Percentiles rank a stretch among this genome's conserved stretches.
Conservation (phyloP, 805 yeast genomes). For the Cyberlindnera nakhonratchasimensis region DNA sequence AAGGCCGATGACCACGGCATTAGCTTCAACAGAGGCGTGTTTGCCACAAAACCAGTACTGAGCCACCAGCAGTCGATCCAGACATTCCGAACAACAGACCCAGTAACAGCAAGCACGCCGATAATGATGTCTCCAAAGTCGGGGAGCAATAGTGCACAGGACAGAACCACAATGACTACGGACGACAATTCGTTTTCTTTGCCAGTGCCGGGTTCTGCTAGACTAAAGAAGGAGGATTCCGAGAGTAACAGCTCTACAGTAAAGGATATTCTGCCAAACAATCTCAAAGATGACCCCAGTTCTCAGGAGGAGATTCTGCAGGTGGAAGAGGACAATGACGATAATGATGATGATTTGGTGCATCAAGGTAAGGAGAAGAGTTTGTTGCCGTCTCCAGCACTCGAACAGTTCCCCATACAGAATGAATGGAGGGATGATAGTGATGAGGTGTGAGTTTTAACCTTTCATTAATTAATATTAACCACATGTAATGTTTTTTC, state of each 20-base stretch:
- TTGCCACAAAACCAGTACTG: slow-evolving; percentile 14
- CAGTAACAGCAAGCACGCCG: slow-evolving; percentile 22
- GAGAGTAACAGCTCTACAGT: slow-evolving; percentile 5
- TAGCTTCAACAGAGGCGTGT: slow-evolving; percentile 12
- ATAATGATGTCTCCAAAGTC: slow-evolving; percentile 11
- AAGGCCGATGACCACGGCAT: slow-evolving; percentile 11
- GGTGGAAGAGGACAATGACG: not conserved
- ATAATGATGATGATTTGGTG: not conserved
- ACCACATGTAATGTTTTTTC: not conserved
- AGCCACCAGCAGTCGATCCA: slow-evolving; percentile 19
- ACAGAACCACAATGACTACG: slow-evolving; percentile 7
- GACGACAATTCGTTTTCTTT: slow-evolving; percentile 52
- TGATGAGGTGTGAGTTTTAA: no score
- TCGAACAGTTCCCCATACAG: slow-evolving; percentile 11
- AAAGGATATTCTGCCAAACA: slow-evolving; percentile 1
- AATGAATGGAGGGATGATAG: slow-evolving; percentile 9
- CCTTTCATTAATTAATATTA: no score
- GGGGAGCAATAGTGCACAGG: slow-evolving; percentile 2
- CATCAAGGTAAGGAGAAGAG: slow-evolving; percentile 3
- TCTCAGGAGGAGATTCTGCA: no score
- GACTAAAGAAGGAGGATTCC: slow-evolving; percentile 10
- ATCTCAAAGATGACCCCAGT: not conserved
- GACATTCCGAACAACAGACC: slow-evolving; percentile 12
- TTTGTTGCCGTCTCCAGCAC: slow-evolving; percentile 10
- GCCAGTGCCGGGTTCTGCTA: slow-evolving; percentile 36